Percentiles rank a stretch among this genome's conserved stretches.
These are phyloP conservation scores for Pleurotus pulmonarius DNA, from an alignment of 768 basidiomycete genomes.

Conservation along the genomic window DNA sequence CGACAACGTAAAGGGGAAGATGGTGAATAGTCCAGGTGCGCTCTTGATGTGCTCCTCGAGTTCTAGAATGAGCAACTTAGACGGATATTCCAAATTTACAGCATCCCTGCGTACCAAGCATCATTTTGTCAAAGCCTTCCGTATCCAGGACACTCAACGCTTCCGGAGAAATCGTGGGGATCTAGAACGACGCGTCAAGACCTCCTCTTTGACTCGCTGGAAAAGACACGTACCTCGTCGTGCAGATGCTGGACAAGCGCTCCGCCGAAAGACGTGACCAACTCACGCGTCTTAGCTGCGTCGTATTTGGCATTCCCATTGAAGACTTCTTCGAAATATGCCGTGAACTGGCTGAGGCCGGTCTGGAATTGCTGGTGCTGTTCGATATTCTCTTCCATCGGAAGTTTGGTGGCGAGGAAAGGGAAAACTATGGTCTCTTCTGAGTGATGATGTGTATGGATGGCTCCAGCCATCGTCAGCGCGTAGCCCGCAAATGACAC, in stretches of 20 bases:
- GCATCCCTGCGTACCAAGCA: neutral
- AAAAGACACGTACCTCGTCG: constrained; percentile 18
- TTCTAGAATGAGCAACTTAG: constrained; percentile 2
- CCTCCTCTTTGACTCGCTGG: neutral
- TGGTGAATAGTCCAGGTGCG: constrained; percentile 10
- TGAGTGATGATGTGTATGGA: constrained; percentile 22
- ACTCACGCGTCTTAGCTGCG: constrained; percentile 11
- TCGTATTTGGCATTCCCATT: constrained; percentile 13
- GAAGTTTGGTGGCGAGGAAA: constrained; percentile 17
- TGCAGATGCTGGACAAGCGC: constrained; percentile 19
- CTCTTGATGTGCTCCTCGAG: constrained; percentile 18
- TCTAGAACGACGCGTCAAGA: neutral
- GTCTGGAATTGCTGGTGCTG: constrained; percentile 20
- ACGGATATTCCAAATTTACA: neutral
- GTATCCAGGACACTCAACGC: neutral
- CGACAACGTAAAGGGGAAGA: constrained; percentile 16
- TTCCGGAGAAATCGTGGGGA: neutral
- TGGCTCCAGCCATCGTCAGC: constrained; percentile 9
- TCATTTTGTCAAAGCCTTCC: neutral
- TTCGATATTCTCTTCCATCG: constrained; percentile 21
- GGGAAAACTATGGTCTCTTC: constrained; percentile 24
- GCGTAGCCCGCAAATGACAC: constrained; percentile 19
- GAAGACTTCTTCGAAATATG: constrained; percentile 16
- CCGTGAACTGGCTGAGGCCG: constrained; percentile 15
- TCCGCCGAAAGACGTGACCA: constrained; percentile 19